phyloP scores from a whole-genome alignment of 768 basidiomycete genomes.

The Collybia mongolica region DNA sequence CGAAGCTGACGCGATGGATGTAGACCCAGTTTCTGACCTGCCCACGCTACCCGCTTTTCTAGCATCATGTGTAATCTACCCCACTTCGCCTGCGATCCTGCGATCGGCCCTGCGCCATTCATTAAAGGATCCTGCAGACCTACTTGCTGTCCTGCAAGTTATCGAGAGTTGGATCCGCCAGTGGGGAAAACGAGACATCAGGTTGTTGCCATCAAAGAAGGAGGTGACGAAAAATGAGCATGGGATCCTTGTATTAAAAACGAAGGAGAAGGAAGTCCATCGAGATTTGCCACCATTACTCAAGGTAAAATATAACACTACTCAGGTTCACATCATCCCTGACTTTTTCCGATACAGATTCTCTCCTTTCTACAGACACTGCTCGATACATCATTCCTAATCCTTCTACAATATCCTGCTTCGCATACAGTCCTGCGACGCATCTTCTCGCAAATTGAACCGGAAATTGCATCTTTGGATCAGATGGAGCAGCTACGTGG shows the following conservation, averaged over 20 bases:
- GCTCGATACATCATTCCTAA: slow-evolving; percentile 71
- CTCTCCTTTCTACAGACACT: slow-evolving; percentile 60
- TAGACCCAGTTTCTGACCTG: slow-evolving; percentile 24
- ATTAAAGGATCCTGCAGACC: slow-evolving; percentile 47
- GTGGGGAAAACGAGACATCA: slow-evolving; percentile 32
- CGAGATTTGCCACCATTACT: slow-evolving; percentile 38
- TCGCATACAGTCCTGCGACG: slow-evolving; percentile 51
- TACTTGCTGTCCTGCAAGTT: slow-evolving; percentile 42
- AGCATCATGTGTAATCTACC: slow-evolving; percentile 32
- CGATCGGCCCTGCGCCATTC: slow-evolving; percentile 51
- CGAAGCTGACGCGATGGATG: slow-evolving; percentile 41
- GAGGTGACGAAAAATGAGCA: slow-evolving; percentile 37
- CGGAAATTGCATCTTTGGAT: slow-evolving; percentile 51
- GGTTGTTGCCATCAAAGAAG: slow-evolving; percentile 37
- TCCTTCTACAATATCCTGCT: slow-evolving; percentile 62
- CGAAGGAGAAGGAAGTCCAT: slow-evolving; percentile 19
- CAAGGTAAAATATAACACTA: slow-evolving; percentile 31
- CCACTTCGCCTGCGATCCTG: slow-evolving; percentile 36
- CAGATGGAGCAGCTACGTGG: slow-evolving; percentile 57
- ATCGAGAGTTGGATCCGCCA: slow-evolving; percentile 49
- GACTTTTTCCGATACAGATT: slow-evolving; percentile 35
- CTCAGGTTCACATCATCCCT: neutral
- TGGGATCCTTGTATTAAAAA: slow-evolving; percentile 35
- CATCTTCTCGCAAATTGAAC: slow-evolving; percentile 50
- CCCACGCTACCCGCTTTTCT: slow-evolving; percentile 36